phyloP scores from a whole-genome alignment of 176 grass and related monocot species.

The Musa acuminata region DNA sequence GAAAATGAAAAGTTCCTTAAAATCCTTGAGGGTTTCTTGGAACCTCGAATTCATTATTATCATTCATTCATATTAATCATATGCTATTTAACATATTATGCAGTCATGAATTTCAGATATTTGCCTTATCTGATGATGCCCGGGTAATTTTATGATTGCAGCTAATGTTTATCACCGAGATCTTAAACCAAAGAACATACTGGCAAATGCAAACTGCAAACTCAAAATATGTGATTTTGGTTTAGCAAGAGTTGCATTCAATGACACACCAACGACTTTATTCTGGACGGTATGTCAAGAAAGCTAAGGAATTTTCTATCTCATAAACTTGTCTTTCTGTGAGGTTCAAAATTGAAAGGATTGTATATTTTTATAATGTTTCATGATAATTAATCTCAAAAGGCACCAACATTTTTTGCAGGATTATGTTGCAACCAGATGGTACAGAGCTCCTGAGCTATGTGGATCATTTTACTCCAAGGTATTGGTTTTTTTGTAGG shows the following conservation, averaged over 20 bases:
- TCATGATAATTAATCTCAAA: neutral
- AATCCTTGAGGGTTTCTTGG: too few relatives aligned
- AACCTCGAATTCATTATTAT: too few relatives aligned
- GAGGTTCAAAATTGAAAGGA: neutral
- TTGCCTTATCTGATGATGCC: neutral
- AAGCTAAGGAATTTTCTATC: too few relatives aligned
- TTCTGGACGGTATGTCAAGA: slow-evolving; percentile 11
- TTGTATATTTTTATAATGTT: neutral
- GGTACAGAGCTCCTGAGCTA: slow-evolving; percentile 15
- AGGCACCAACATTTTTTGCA: neutral
- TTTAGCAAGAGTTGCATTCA: slow-evolving; percentile 18
- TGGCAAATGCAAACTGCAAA: slow-evolving; percentile 22
- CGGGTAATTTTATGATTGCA: neutral
- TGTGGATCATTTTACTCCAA: slow-evolving; percentile 18
- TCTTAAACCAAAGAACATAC: slow-evolving; percentile 15
- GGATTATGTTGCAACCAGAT: slow-evolving; percentile 21
- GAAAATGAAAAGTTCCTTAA: too few relatives aligned
- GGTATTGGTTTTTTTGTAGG: neutral
- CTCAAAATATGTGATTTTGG: slow-evolving; percentile 23
- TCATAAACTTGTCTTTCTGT: neutral
- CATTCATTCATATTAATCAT: too few relatives aligned
- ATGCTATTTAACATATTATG: neutral
- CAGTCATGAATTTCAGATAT: neutral
- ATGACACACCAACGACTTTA: slow-evolving; percentile 7
- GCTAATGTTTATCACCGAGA: slow-evolving; percentile 18